Percentiles rank a stretch among this genome's conserved stretches.
Evolutionary conservation across 495 filamentous ascomycete genomes (phyloP).

Genomic region (Penicillium goetzii): DNA sequence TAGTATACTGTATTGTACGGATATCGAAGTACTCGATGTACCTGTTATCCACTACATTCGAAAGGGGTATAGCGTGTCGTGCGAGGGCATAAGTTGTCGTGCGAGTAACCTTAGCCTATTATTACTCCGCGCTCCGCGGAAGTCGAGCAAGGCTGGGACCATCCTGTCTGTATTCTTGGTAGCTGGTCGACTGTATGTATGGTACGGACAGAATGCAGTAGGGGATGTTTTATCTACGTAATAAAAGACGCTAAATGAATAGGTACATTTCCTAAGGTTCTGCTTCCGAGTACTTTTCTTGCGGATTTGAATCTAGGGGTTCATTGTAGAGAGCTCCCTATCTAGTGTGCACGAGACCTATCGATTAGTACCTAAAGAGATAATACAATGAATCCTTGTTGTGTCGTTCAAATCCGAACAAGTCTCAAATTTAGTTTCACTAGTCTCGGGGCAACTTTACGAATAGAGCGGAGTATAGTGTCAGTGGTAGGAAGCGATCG

Average conservation of each 20-base stretch:
- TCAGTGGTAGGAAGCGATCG: background rate
- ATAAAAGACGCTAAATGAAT: background rate
- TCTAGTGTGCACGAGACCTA: background rate
- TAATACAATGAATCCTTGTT: background rate
- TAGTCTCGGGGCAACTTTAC: background rate
- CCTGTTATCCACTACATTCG: too few species aligned
- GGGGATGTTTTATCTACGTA: too few species aligned
- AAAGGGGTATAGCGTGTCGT: too few species aligned
- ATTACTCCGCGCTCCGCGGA: conserved; percentile 3
- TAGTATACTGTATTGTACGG: too few species aligned
- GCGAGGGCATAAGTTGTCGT: too few species aligned
- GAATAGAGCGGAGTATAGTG: background rate
- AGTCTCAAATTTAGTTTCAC: background rate
- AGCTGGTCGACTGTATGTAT: background rate
- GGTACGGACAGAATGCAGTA: background rate
- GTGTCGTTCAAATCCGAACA: background rate
- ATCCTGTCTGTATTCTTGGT: background rate
- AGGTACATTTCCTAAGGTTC: background rate
- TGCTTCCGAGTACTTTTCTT: background rate
- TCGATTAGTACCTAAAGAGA: too few species aligned
- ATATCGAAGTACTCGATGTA: too few species aligned
- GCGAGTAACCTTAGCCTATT: too few species aligned
- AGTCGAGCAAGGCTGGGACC: background rate
- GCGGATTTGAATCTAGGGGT: too few species aligned
- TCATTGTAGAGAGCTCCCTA: too few species aligned